These are phyloP conservation scores for Entrophospora sp. DNA, from an alignment of 192 early-diverging fungal species.

Conservation along the genomic window DNA sequence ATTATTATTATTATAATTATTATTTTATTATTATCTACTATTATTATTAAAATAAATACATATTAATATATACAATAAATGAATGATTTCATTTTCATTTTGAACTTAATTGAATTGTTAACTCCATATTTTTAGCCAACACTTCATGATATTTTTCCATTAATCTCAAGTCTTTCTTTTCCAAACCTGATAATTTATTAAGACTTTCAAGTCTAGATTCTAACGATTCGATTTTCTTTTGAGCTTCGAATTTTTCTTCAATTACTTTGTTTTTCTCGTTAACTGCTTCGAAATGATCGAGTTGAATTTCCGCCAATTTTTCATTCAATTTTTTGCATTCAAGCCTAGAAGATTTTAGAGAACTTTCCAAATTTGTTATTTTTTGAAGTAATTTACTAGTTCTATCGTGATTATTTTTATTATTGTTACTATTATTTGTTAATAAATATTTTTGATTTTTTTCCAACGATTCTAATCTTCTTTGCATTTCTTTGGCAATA, in stretches of 20 bases:
- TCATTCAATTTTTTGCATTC: not conserved
- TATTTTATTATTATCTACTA: too few species aligned
- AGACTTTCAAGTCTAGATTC: not conserved
- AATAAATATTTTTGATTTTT: not conserved
- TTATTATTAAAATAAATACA: too few species aligned
- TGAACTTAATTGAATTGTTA: not conserved
- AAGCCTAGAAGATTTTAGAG: not conserved
- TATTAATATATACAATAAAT: too few species aligned
- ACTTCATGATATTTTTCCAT: not conserved
- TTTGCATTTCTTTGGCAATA: not conserved
- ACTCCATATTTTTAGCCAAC: not conserved
- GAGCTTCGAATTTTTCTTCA: not conserved
- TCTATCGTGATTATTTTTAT: not conserved
- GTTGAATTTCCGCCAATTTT: not conserved
- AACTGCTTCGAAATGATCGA: not conserved
- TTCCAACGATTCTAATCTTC: not conserved
- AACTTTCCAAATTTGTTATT: too few species aligned
- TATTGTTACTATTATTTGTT: not conserved
- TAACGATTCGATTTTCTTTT: not conserved
- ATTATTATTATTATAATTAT: too few species aligned
- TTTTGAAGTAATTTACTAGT: too few species aligned
- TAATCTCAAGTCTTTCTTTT: not conserved
- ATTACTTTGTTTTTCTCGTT: conserved; percentile 5
- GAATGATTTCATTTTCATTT: too few species aligned
- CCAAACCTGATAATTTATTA: too few species aligned